phyloP scores from a whole-genome alignment of 345 rosid genomes.

The Aquilaria yunnanensis region DNA sequence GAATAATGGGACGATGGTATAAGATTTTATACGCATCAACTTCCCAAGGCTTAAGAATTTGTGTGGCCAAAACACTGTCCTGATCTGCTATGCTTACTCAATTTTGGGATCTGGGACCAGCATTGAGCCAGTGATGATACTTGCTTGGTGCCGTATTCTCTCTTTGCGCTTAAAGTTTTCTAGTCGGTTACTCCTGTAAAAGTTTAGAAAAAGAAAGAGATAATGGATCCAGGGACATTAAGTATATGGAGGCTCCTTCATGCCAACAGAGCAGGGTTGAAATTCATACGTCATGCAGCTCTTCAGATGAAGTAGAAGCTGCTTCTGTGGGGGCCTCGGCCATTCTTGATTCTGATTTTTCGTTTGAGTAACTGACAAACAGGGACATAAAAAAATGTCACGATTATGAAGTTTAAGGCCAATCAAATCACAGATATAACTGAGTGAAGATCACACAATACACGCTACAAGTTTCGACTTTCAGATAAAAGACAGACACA shows the following conservation, averaged over 20 bases:
- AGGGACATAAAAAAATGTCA: neutral
- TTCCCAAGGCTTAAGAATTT: too few species aligned
- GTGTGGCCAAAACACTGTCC: too few species aligned
- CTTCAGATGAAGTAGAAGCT: slow-evolving; percentile 21
- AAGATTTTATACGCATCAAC: too few species aligned
- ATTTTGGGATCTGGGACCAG: too few species aligned
- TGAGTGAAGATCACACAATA: too few species aligned
- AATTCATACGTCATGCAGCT: slow-evolving; percentile 43
- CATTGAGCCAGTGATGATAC: too few species aligned
- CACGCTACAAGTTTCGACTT: too few species aligned
- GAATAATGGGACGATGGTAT: too few species aligned
- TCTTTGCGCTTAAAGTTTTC: neutral
- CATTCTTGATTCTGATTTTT: slow-evolving; percentile 82
- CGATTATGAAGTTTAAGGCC: neutral
- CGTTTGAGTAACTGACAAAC: slow-evolving; percentile 67
- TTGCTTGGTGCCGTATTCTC: neutral
- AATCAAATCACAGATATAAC: neutral
- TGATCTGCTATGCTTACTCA: too few species aligned
- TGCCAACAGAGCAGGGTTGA: neutral
- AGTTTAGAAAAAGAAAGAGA: neutral
- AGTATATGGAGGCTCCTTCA: neutral
- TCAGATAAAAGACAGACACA: too few species aligned
- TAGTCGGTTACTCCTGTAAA: slow-evolving; percentile 2
- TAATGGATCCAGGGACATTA: neutral
- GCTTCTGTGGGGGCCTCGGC: slow-evolving; percentile 44